phyloP scores from a whole-genome alignment of 345 rosid species.

The Physaria fendleri region DNA sequence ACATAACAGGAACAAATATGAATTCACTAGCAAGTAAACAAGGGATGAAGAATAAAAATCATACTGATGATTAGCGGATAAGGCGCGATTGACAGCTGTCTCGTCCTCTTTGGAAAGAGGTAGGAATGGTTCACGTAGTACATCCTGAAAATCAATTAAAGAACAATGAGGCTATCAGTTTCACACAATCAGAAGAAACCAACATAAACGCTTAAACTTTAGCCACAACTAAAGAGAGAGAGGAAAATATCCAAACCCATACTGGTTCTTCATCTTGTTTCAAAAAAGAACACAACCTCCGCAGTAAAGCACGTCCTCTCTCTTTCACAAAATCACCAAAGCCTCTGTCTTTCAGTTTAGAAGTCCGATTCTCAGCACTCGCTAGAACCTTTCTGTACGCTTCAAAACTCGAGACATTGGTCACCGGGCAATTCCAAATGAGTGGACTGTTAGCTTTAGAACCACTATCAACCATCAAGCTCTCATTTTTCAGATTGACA shows the following conservation, averaged over 20 bases:
- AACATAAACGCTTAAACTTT: slow-evolving; percentile 1
- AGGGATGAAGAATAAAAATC: slow-evolving; percentile 3
- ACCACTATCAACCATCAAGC: slow-evolving; percentile 9
- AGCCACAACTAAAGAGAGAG: neutral
- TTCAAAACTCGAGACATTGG: slow-evolving; percentile 21
- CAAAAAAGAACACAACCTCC: slow-evolving; percentile 34
- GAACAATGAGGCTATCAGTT: neutral
- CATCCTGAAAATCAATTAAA: slow-evolving; percentile 10
- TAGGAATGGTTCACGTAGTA: slow-evolving; percentile 6
- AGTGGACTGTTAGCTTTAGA: slow-evolving; percentile 8
- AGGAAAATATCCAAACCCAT: slow-evolving; percentile 22
- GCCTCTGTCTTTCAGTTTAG: slow-evolving; percentile 20
- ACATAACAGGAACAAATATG: slow-evolving; percentile 1
- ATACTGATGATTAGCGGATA: slow-evolving; percentile 36
- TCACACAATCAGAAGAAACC: neutral
- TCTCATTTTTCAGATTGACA: neutral
- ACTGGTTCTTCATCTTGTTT: slow-evolving; percentile 35
- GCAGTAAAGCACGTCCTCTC: slow-evolving; percentile 32
- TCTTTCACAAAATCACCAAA: slow-evolving; percentile 27
- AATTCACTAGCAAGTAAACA: neutral
- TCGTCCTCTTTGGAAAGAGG: slow-evolving; percentile 19
- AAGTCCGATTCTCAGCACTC: slow-evolving; percentile 20
- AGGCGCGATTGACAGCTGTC: slow-evolving; percentile 20
- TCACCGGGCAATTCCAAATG: neutral
- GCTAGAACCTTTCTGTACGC: slow-evolving; percentile 21